Conservation (phyloP, 1,284 basidiomycete genomes). For the Leccinum subfulvum region DNA sequence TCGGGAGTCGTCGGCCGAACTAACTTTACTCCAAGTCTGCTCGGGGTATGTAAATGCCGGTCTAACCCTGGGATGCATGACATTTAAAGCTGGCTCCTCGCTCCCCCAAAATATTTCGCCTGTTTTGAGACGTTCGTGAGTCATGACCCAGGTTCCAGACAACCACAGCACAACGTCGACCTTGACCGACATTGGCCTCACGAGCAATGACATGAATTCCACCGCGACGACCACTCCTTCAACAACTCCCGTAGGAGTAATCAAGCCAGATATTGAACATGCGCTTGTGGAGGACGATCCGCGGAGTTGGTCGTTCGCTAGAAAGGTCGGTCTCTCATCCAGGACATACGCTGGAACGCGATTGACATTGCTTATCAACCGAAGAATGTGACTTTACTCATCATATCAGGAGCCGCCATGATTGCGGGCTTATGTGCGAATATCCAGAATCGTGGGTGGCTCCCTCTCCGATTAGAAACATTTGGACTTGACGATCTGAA, state of each 20-base stretch:
- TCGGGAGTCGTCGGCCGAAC: conserved; percentile 15
- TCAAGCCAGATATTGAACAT: conserved; percentile 60
- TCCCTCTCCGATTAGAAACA: neutral
- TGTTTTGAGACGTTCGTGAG: conserved; percentile 3
- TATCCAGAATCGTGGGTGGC: conserved; percentile 64
- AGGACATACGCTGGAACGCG: neutral
- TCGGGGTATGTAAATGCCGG: neutral
- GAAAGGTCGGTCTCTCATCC: conserved; percentile 52
- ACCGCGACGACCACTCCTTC: neutral
- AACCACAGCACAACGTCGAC: conserved; percentile 1
- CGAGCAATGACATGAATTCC: neutral
- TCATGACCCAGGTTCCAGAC: conserved; percentile 13
- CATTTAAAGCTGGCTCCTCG: conserved; percentile 10
- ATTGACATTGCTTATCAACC: neutral
- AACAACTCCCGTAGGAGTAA: neutral
- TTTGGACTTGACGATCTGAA: conserved; percentile 12
- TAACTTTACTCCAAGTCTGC: neutral
- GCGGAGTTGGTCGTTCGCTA: conserved; percentile 62
- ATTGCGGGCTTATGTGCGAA: conserved; percentile 70
- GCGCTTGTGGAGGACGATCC: conserved; percentile 74
- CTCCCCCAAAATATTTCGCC: neutral
- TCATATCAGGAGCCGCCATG: conserved; percentile 63
- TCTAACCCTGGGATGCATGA: neutral
- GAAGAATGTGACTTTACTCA: conserved; percentile 53
- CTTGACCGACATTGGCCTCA: neutral